Conservation (phyloP, 768 basidiomycete genomes). For the Lentinus brumalis region DNA sequence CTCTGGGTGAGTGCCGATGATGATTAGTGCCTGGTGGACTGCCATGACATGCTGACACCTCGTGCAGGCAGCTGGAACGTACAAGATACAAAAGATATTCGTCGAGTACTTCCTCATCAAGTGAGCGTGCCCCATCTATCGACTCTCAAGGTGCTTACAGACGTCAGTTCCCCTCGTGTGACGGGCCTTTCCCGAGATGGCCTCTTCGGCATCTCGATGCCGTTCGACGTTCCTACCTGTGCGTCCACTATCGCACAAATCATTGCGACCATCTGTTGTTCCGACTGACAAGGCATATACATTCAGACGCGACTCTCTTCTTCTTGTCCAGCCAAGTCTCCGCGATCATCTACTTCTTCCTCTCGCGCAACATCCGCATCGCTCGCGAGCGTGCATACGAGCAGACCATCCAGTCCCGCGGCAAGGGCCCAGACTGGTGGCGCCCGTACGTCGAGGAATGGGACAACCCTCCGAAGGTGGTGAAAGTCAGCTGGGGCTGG, state of each 20-base stretch:
- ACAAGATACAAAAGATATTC: conserved; percentile 68
- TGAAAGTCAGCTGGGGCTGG: conserved; percentile 14
- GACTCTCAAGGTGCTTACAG: neutral
- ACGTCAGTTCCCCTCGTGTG: conserved; percentile 58
- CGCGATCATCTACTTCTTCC: conserved; percentile 77
- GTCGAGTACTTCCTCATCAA: conserved; percentile 65
- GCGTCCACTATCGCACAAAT: conserved; percentile 4
- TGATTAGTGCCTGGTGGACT: neutral
- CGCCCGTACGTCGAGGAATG: conserved; percentile 81
- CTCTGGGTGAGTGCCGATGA: conserved; percentile 57
- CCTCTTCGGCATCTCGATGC: conserved; percentile 63
- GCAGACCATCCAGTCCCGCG: conserved; percentile 81
- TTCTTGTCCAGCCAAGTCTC: conserved; percentile 77
- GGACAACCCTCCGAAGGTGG: conserved; percentile 49
- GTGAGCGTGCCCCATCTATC: conserved; percentile 36
- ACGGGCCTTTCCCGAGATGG: conserved; percentile 64
- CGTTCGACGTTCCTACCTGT: conserved; percentile 76
- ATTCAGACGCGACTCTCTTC: conserved; percentile 70
- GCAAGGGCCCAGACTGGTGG: conserved; percentile 86
- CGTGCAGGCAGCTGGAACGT: conserved; percentile 63
- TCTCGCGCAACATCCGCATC: conserved; percentile 79
- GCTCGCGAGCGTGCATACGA: conserved; percentile 78
- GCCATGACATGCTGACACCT: neutral
- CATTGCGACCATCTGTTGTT: neutral
- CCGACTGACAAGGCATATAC: conserved; percentile 7